Base-by-base conservation (phyloP, 805 yeast genomes). In the Candida vartiovaarae region DNA sequence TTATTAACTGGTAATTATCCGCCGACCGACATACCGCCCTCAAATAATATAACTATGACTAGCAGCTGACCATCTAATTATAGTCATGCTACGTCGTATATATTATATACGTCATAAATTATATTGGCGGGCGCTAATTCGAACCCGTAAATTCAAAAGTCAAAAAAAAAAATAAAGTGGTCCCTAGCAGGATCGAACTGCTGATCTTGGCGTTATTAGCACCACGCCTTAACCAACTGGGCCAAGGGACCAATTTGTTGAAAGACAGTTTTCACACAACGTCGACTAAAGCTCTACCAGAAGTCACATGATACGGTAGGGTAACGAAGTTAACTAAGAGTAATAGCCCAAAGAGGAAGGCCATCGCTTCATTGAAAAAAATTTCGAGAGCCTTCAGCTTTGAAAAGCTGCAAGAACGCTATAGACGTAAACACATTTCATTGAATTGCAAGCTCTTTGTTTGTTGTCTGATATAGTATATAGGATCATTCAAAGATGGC, bases 121-220 rank as follows among this genome's bases (percentile, higher is more conserved):
- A 15, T 15, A 15, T 15, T 15, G 20, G 20, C 20, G 20, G 20
- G 20, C 20, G 20, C 20, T 32, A n/a, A 43, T 34, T 40, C 40
- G 27, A 28, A 39, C 43, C 34, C 43, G 28, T 28, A 31, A 34
- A 8, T 8, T 23, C 11, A 5, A 9, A 10, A 15, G 26, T 8
- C 3, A 36, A 39, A 47, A 32, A 25, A 37, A 43, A 48, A 51
- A 44, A 36, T 20, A 8, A 40, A 65, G 59, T 80, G 86, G 78
- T 80, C 84, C 84, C 84, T 79, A 78, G 84, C 86, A 76, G 86
- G 86, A 78, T 80, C 86, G 86, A 80, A 80, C 86, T 76, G 86
- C 84, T 78, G 86, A 80, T 79, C 86, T 61, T 60, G 62, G 64
- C 64, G 64, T 60, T 70, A 71, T 71, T 71, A 71, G 76, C 75